Percentiles rank a stretch among this genome's conserved stretches.
These are phyloP conservation scores for Cicer cuneatum DNA, from an alignment of 306 rosid species.

Conservation along the genomic window DNA sequence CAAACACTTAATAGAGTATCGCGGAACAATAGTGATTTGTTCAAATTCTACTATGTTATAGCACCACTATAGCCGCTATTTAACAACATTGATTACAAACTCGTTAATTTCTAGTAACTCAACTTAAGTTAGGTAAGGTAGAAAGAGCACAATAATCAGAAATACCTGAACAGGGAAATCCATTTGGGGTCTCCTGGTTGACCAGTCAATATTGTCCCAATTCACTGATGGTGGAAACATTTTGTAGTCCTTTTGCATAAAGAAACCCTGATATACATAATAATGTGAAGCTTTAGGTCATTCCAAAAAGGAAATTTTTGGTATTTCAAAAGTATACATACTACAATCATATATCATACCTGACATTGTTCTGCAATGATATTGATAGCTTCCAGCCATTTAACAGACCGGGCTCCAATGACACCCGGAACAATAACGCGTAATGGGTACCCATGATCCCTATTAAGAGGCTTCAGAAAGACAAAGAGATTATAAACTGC, in stretches of 20 bases:
- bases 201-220: slow-evolving; percentile 95
- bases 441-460: slow-evolving; percentile 97
- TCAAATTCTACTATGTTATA: no score
- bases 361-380: slow-evolving; percentile 83
- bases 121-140: background rate
- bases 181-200: slow-evolving; percentile 90
- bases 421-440: slow-evolving; percentile 94
- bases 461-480: slow-evolving; percentile 66
- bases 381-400: slow-evolving; percentile 84
- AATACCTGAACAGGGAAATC: slow-evolving; percentile 97
- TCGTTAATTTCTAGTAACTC: background rate
- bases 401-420: slow-evolving; percentile 97
- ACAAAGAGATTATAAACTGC: slow-evolving; percentile 35
- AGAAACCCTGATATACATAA: slow-evolving; percentile 77
- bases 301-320: slow-evolving; percentile 29
- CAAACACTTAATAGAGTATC: no score
- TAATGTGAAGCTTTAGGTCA: slow-evolving; percentile 37
- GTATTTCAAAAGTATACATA: slow-evolving; percentile 4
- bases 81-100: background rate
- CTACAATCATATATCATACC: slow-evolving; percentile 55
- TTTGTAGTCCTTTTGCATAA: slow-evolving; percentile 98
- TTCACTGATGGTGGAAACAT: slow-evolving; percentile 95
- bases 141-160: slow-evolving; percentile 22
- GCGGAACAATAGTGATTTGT: no score
- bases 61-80: no score